Evolutionary conservation across 352 stramenopile species (phyloP), one percentile per base, ranked within the genome.

Genomic region (Pythium sp.): DNA sequence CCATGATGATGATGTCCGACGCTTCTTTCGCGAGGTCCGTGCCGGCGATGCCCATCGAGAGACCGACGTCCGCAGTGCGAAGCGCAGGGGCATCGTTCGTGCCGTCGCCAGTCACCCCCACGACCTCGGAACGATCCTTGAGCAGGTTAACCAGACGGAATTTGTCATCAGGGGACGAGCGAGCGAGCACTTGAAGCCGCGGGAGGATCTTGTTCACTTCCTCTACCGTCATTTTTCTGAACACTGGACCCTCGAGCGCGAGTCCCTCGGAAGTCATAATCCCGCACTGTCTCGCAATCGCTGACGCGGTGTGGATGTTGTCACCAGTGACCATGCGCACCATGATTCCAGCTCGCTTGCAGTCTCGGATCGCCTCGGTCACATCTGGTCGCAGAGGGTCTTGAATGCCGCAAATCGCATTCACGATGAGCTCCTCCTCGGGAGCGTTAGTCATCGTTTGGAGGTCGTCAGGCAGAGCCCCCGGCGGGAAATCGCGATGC

Each of bases 241-340:
- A 99, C 18, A 89, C 83, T 8, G 94, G 93, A 0, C 95, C 96
- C 74, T 98, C 92, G 58, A 99, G 87, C 0, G 92, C 91, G 22
- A 98, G 60, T 3, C 96, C 96, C 47, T 92, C 88, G 58, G 72
- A 70, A 63, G 89, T 95, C 73, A 98, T 91, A 79, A 99, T 99
- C 26, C 97, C 97, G 72, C 97, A 98, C 71, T 99, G 87, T 43
- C 79, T 84, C 2, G 97, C 97, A 79, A 99, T 99, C 0, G 97
- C 96, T 38, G 91, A 91, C 20, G 97, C 97, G 24, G 98, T 99
- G 65, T 98, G 88, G 62, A 99, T 96, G 69, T 99, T 99, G 80
- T 99, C 98, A 61, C 98, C 98, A 6, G 98, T 99, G 67, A 99
- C 96, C 97, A 99, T 99, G 41, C 97, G 94, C 49, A 99, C 97